phyloP scores from a whole-genome alignment of 768 basidiomycete species.

The Cantharellus anzutake region DNA sequence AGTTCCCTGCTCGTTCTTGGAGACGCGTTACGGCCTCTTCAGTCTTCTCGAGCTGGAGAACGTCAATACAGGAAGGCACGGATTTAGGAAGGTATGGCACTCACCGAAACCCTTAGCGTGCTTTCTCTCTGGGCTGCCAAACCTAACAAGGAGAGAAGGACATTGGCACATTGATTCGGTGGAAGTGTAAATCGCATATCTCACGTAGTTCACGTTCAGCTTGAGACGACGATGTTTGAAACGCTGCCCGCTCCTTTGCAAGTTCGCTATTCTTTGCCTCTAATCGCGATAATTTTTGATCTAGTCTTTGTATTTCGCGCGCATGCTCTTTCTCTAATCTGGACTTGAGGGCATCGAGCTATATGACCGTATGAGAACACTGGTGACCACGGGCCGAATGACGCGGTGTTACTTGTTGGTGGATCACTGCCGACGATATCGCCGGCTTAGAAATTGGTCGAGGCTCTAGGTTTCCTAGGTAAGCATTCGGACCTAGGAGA shows the following conservation, averaged over 20 bases:
- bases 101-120: background rate
- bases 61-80: background rate
- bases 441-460: background rate
- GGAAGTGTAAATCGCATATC: background rate
- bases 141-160: background rate
- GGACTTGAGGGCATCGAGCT: background rate
- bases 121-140: constrained; percentile 1
- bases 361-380: background rate
- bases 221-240: background rate
- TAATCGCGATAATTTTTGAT: background rate
- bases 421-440: background rate
- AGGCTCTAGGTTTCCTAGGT: background rate
- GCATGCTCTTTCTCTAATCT: background rate
- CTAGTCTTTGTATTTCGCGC: background rate
- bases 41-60: constrained; percentile 6
- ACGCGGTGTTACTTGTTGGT: background rate
- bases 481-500: background rate
- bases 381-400: background rate
- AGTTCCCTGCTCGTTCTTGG: constrained; percentile 3
- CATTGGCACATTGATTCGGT: background rate
- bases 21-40: constrained; percentile 1
- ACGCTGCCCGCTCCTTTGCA: background rate
- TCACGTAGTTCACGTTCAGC: background rate
- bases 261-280: background rate
- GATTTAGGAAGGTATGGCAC: background rate